Evolutionary conservation across 768 basidiomycete genomes (phyloP).

Genomic region (Mycena capillaripes): DNA sequence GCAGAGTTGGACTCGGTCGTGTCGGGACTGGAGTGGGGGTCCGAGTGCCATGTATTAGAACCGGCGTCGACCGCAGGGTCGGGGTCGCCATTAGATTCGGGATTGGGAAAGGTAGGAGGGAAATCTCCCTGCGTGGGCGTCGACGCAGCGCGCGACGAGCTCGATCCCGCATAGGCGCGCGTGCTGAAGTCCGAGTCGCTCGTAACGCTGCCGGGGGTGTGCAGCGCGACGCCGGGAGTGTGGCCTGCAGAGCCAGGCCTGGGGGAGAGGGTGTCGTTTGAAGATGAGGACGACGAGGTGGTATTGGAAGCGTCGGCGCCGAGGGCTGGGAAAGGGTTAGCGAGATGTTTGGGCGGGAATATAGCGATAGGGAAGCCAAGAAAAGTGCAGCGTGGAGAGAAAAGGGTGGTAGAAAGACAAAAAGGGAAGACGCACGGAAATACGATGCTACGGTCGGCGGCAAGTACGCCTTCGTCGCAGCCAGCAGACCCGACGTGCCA

Average conservation of each 20-base stretch:
- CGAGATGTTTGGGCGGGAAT: background rate
- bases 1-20: background rate
- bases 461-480: constrained; percentile 7
- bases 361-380: background rate
- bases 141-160: background rate
- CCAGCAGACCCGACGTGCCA: background rate
- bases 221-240: background rate
- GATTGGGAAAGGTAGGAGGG: no score
- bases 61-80: background rate
- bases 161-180: constrained; percentile 19
- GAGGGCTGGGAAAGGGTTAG: no score
- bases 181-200: constrained; percentile 24
- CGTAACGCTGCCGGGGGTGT: constrained; percentile 13
- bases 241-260: background rate
- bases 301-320: background rate
- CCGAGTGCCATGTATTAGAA: background rate
- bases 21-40: no score
- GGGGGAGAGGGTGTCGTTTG: background rate
- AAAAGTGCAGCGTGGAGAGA: background rate
- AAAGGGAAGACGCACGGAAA: constrained; percentile 16
- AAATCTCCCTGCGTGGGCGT: background rate
- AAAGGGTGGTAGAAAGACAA: background rate
- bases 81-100: no score
- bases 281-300: no score
- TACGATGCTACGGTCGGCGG: constrained; percentile 19